These are phyloP conservation scores for Aureobasidium sp. DNA, from an alignment of 2,329 filamentous ascomycete genomes.

Conservation along the genomic window DNA sequence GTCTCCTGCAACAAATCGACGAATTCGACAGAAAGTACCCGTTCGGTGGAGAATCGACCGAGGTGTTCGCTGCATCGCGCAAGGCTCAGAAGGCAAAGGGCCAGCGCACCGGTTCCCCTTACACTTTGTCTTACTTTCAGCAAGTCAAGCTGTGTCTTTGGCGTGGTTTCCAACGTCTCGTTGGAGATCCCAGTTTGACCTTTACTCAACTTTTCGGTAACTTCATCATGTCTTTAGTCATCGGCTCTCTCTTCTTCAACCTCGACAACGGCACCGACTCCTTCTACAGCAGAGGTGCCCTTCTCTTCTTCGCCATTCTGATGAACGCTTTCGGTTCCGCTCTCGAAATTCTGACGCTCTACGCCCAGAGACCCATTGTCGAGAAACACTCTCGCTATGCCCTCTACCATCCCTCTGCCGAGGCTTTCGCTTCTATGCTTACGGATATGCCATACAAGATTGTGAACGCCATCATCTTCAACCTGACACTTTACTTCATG, in stretches of 20 bases:
- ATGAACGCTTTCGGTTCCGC: slow-evolving; percentile 78
- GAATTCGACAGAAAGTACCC: slow-evolving; percentile 38
- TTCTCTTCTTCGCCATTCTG: slow-evolving; percentile 81
- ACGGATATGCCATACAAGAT: slow-evolving; percentile 80
- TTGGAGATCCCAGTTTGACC: slow-evolving; percentile 67
- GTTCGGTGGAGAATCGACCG: slow-evolving; percentile 35
- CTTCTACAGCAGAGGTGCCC: slow-evolving; percentile 69
- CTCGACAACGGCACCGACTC: slow-evolving; percentile 54
- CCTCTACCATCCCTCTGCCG: slow-evolving; percentile 79
- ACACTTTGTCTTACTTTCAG: slow-evolving; percentile 66
- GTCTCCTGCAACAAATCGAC: slow-evolving; percentile 36
- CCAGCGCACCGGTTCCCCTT: slow-evolving; percentile 58
- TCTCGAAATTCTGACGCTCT: slow-evolving; percentile 77
- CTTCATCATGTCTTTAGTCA: slow-evolving; percentile 65
- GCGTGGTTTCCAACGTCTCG: slow-evolving; percentile 69
- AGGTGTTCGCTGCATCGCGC: slow-evolving; percentile 39
- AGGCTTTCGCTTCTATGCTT: slow-evolving; percentile 81
- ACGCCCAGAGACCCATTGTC: slow-evolving; percentile 81
- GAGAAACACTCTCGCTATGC: slow-evolving; percentile 84
- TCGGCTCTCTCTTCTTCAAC: slow-evolving; percentile 75
- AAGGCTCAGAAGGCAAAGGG: slow-evolving; percentile 38
- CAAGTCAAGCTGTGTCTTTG: slow-evolving; percentile 72
- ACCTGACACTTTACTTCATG: slow-evolving; percentile 78
- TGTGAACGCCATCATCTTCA: slow-evolving; percentile 65
- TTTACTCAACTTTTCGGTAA: slow-evolving; percentile 62